Conservation (phyloP, 2,329 filamentous ascomycete species). For the Nannizzia gypsea region DNA sequence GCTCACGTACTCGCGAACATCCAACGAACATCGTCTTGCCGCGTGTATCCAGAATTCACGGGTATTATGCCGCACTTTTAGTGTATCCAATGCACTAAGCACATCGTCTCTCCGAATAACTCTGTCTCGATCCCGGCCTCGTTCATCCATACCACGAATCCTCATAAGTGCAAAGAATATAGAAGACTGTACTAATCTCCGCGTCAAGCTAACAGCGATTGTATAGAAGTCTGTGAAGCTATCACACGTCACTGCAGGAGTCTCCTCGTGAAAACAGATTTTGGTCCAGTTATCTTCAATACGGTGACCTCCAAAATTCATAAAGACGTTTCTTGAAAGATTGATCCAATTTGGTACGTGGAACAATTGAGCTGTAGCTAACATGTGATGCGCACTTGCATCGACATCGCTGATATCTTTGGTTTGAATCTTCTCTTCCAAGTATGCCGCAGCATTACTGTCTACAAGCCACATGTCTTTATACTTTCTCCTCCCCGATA, state of each 20-base stretch:
- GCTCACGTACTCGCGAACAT: constrained; percentile 35
- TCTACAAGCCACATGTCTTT: constrained; percentile 56
- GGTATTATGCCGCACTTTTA: constrained; percentile 39
- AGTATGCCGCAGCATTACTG: constrained; percentile 19
- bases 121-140: constrained; percentile 21
- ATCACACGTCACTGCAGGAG: constrained; percentile 61
- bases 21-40: constrained; percentile 42
- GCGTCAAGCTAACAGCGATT: constrained; percentile 55
- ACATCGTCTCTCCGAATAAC: constrained; percentile 41
- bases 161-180: constrained; percentile 61
- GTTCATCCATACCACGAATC: constrained; percentile 39
- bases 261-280: constrained; percentile 40
- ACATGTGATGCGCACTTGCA: constrained; percentile 19
- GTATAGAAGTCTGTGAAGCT: constrained; percentile 65
- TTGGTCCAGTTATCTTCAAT: constrained; percentile 56
- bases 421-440: constrained; percentile 20
- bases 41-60: constrained; percentile 42
- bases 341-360: constrained; percentile 48
- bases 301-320: constrained; percentile 51
- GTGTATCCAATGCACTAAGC: constrained; percentile 41
- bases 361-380: constrained; percentile 48
- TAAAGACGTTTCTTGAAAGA: constrained; percentile 58
- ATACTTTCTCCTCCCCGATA: constrained; percentile 49
- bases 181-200: constrained; percentile 55
- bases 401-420: constrained; percentile 16